Evolutionary conservation across 2,329 filamentous ascomycete genomes (phyloP), one percentile per base, ranked within the genome.

Genomic region (Aspergillus tanneri): DNA sequence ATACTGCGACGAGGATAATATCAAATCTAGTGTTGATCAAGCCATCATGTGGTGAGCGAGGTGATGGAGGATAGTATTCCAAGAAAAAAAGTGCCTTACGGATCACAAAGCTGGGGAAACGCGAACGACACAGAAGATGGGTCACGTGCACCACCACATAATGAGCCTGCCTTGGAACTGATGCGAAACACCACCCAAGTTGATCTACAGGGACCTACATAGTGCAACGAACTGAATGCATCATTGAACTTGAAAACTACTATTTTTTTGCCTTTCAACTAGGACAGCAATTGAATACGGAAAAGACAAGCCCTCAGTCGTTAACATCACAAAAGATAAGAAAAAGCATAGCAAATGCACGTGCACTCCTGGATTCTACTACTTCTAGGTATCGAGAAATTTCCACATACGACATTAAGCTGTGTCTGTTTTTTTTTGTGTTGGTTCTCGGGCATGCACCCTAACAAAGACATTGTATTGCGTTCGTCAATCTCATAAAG

Each of bases 401-500:
- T 19, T 62, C 62, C 63, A 63, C 53, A 59, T 56, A 61, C 56
- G 56, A 59, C 59, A 60, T 63, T 58, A 62, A 62, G 55, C 55
- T 53, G 53, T 57, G 50, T 55, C 46, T 60, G 54, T 52, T 52
- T 60, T 58, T 56, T 43, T 58, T 58, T 62, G 60, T 63, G 30
- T 34, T 34, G 30, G 58, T 57, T 58, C 60, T 57, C 49, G 40
- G 48, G 45, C 39, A 41, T 49, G 19, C 22, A 46, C 52, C 53
- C 52, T 56, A 56, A 50, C 51, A 44, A 54, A 47, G 59, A 59
- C 56, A 65, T 62, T 66, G 63, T 66, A 66, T 68, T 65, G 66
- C 62, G 64, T 66, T 71, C 68, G 66, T 72, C 69, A 69, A 67
- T 67, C 62, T 71, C 69, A 68, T 71, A 65, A 69, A 60, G 61